phyloP scores from a whole-genome alignment of 805 yeast species.

The Wickerhamomyces ciferrii region DNA sequence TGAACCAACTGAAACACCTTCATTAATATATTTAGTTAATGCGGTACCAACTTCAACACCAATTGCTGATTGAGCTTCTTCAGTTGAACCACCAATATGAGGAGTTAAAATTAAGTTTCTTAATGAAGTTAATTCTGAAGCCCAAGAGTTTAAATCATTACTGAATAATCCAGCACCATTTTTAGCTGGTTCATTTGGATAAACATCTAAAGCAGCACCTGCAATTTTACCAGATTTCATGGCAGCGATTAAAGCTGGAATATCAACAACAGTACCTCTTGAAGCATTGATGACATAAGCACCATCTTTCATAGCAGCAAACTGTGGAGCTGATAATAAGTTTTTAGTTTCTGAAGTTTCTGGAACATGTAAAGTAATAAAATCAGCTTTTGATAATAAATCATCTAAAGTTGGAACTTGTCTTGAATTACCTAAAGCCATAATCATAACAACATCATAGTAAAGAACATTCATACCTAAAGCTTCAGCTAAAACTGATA shows the following conservation, averaged over 20 bases:
- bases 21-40: constrained; percentile 86
- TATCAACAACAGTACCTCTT: constrained; percentile 96
- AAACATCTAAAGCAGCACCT: constrained; percentile 96
- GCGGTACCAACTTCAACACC: constrained; percentile 93
- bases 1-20: constrained; percentile 91
- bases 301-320: constrained; percentile 95
- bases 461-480: constrained; percentile 96
- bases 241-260: constrained; percentile 89
- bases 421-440: constrained; percentile 95
- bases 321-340: constrained; percentile 83
- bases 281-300: constrained; percentile 92
- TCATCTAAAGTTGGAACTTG: constrained; percentile 86
- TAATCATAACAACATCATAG: constrained; percentile 87
- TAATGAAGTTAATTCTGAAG: constrained; percentile 72
- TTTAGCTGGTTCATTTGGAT: constrained; percentile 95
- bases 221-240: constrained; percentile 91
- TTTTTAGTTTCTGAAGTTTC: constrained; percentile 89
- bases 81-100: constrained; percentile 98
- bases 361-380: constrained; percentile 91
- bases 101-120: constrained; percentile 93
- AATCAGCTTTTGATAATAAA: constrained; percentile 75
- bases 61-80: constrained; percentile 97
- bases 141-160: constrained; percentile 75
- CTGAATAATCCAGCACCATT: constrained; percentile 81
- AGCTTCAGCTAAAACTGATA: constrained; percentile 94